These are phyloP conservation scores for Penicillium carneum DNA, from an alignment of 2,329 filamentous ascomycete species.

Conservation along the genomic window DNA sequence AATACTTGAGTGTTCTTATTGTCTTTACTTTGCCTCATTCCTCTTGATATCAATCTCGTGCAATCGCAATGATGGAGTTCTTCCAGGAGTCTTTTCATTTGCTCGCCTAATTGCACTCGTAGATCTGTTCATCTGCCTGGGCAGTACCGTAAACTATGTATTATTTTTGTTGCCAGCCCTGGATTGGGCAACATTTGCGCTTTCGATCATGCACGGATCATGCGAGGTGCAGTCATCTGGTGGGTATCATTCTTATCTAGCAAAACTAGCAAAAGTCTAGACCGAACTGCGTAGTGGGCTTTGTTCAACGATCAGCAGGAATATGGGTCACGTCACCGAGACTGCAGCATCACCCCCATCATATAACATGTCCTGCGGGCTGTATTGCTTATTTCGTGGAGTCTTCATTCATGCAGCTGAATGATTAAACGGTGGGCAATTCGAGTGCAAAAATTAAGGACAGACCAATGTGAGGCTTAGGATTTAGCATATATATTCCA, in stretches of 20 bases:
- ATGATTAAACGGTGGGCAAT: not conserved
- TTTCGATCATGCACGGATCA: not conserved
- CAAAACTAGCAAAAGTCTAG: constrained; percentile 10
- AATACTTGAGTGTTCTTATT: constrained; percentile 35
- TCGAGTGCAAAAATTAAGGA: not conserved
- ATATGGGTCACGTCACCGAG: constrained; percentile 4
- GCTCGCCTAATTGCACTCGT: constrained; percentile 8
- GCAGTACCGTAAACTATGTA: not conserved
- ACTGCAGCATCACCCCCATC: not conserved
- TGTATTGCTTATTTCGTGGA: not conserved
- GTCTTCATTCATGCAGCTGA: not conserved
- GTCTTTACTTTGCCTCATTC: constrained; percentile 28
- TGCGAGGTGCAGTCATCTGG: not conserved
- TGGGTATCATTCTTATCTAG: not conserved
- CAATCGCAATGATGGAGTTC: constrained; percentile 37
- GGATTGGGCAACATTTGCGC: not conserved
- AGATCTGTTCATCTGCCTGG: not conserved
- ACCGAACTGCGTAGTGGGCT: not conserved
- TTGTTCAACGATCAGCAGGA: not conserved
- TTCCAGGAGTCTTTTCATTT: constrained; percentile 30
- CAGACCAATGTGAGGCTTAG: not conserved
- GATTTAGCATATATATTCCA: not conserved
- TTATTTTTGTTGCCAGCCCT: not conserved
- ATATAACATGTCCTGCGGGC: not conserved
- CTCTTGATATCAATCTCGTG: constrained; percentile 35